phyloP scores from a whole-genome alignment of 192 early-diverging fungal species.

The Backusella liffmaniae region DNA sequence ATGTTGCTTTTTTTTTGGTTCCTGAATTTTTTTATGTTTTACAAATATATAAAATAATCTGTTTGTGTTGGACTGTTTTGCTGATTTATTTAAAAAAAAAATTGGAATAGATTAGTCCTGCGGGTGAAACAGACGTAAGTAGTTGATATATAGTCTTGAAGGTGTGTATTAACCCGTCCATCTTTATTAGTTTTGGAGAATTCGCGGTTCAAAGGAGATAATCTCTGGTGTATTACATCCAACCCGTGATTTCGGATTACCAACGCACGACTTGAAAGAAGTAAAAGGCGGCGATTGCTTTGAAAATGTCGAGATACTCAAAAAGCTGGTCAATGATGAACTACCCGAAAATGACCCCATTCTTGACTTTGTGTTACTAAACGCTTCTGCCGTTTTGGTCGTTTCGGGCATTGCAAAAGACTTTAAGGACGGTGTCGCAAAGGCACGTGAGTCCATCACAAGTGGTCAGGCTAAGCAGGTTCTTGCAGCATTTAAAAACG shows the following conservation, averaged over 20 bases:
- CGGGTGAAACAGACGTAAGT: conserved; percentile 78
- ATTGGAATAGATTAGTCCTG: conserved; percentile 72
- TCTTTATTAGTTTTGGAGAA: conserved; percentile 65
- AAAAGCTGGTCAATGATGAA: conserved; percentile 63
- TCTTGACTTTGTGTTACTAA: conserved; percentile 91
- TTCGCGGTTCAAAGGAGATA: conserved; percentile 61
- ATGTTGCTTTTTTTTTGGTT: background rate
- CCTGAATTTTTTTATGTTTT: background rate
- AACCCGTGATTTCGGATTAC: conserved; percentile 81
- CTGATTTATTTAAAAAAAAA: background rate
- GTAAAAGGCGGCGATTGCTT: conserved; percentile 70
- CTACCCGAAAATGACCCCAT: conserved; percentile 64
- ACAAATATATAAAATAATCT: background rate
- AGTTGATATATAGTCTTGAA: background rate
- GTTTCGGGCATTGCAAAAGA: conserved; percentile 72
- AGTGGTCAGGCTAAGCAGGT: conserved; percentile 65
- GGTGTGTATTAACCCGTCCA: background rate
- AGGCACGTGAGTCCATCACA: conserved; percentile 73
- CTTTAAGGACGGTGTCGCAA: conserved; percentile 72
- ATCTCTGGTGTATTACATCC: conserved; percentile 68
- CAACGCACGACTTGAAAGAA: conserved; percentile 62
- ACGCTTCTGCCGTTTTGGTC: conserved; percentile 83
- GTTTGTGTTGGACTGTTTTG: background rate
- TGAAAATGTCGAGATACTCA: conserved; percentile 76
- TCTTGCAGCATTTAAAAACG: conserved; percentile 64